These are phyloP conservation scores for Hymenoscyphus fraxineus DNA, from an alignment of 2,329 filamentous ascomycete genomes.

Conservation along the genomic window DNA sequence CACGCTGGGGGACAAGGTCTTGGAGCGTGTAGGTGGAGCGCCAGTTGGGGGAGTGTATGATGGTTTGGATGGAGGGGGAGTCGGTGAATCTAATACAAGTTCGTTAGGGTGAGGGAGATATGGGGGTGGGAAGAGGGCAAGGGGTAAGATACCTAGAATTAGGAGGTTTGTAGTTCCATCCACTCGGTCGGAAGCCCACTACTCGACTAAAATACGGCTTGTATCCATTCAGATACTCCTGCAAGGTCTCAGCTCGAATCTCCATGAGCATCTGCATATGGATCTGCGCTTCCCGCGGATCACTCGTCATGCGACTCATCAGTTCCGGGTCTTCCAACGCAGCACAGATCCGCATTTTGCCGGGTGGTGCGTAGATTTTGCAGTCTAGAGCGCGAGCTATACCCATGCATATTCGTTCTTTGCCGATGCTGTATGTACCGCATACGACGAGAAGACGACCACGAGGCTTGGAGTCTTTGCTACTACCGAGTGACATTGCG, in stretches of 20 bases:
- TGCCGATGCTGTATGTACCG: conserved; percentile 96
- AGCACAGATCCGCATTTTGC: conserved; percentile 79
- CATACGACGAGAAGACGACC: conserved; percentile 85
- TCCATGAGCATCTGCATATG: conserved; percentile 98
- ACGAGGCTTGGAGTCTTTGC: conserved; percentile 39
- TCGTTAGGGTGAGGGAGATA: neutral
- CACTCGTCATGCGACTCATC: conserved; percentile 67
- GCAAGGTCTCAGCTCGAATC: conserved; percentile 83
- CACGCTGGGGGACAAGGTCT: conserved; percentile 77
- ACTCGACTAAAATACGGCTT: conserved; percentile 79
- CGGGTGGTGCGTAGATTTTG: conserved; percentile 83
- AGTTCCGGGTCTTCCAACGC: conserved; percentile 86
- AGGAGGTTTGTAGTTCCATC: conserved; percentile 86
- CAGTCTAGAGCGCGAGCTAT: conserved; percentile 81
- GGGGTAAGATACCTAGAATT: conserved; percentile 46
- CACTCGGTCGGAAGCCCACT: conserved; percentile 86
- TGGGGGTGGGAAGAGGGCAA: neutral
- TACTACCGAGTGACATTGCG: conserved; percentile 22
- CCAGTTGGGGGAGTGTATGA: conserved; percentile 64
- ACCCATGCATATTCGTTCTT: conserved; percentile 90
- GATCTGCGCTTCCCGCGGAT: conserved; percentile 84
- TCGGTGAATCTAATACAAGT: conserved; percentile 45
- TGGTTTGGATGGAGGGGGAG: conserved; percentile 59
- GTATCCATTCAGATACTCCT: conserved; percentile 80
- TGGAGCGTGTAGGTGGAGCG: conserved; percentile 65